Evolutionary conservation across 139 green algal species (phyloP), one percentile per base, ranked within the genome.

Genomic region (Tetraselmis striata): DNA sequence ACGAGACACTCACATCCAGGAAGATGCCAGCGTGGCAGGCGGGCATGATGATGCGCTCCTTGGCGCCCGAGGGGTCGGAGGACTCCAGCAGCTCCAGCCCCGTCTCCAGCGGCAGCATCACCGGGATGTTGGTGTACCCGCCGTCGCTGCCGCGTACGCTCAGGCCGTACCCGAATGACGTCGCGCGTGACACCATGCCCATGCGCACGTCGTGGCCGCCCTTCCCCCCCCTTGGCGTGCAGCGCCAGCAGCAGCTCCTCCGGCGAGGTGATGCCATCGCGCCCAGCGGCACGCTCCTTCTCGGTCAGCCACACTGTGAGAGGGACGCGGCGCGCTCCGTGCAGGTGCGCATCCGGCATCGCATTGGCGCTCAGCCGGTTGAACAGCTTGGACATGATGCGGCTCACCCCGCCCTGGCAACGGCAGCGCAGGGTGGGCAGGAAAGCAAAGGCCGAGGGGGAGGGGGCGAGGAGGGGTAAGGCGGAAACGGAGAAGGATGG

Each of bases 361-460:
- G 78, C 67, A 58, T 82, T 82, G 78, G 78, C 29, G 30, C 31
- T 76, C 78, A 82, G 78, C 0, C 78, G 78, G 78, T 82, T 82
- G 25, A 82, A 58, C 78, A 82, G 31, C 22, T 67, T 5, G 11
- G 45, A 67, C 45, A 67, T 67, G 5, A 67, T 67, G 45, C 45
- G 45, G 45, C 45, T 67, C 45, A 67, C 18, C 11, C 45, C 45
- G 5, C 11, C 45, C 45, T 67, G 45, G 45, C 45, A 5, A 5
- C 11, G 11, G 45, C 45, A n/a, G n/a, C n/a, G n/a, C n/a, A n/a
- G n/a, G n/a, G n/a, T n/a, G n/a, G n/a, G n/a, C n/a, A n/a, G n/a
- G n/a, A n/a, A n/a, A n/a, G n/a, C n/a, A n/a, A n/a, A n/a, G n/a
- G n/a, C n/a, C n/a, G n/a, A n/a, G n/a, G n/a, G n/a, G n/a, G n/a